Percentiles rank a stretch among this genome's conserved stretches.
Evolutionary conservation across 805 yeast species (phyloP).

Genomic region (Clavispora phyllophila): DNA sequence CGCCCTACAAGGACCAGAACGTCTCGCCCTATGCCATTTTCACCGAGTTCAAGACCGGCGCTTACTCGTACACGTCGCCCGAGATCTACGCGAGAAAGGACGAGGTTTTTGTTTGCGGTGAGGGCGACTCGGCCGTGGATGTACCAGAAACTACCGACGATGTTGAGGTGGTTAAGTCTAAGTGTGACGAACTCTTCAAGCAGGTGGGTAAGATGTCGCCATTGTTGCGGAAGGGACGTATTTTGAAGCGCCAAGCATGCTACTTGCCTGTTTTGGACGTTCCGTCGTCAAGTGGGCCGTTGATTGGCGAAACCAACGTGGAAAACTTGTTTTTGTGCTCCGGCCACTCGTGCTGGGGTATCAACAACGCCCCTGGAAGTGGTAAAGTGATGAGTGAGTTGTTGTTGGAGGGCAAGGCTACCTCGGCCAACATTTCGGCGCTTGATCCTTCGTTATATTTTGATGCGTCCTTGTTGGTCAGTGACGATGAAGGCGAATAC

Average conservation of each 20-base stretch:
- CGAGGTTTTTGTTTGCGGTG: conserved; percentile 96
- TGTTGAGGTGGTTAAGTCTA: conserved; percentile 79
- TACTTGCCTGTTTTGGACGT: conserved; percentile 92
- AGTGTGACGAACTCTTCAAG: conserved; percentile 81
- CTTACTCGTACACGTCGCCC: conserved; percentile 72
- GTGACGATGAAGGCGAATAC: conserved; percentile 17
- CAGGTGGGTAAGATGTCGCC: conserved; percentile 75
- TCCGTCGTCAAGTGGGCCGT: conserved; percentile 88
- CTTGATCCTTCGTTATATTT: conserved; percentile 85
- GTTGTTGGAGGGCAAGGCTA: conserved; percentile 74
- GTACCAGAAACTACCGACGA: conserved; percentile 94
- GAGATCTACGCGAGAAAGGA: conserved; percentile 93
- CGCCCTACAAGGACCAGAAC: conserved; percentile 63
- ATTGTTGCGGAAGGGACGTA: conserved; percentile 65
- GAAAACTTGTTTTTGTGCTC: conserved; percentile 72
- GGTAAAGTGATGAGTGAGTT: conserved; percentile 91
- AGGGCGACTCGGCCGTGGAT: conserved; percentile 85
- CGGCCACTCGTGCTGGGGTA: conserved; percentile 99
- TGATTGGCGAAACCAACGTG: conserved; percentile 91
- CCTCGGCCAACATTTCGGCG: conserved; percentile 72
- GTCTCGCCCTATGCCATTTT: conserved; percentile 94
- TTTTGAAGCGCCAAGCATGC: conserved; percentile 86
- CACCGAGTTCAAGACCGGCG: conserved; percentile 79
- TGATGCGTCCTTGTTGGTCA: conserved; percentile 55
- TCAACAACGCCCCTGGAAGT: conserved; percentile 94